Base-by-base conservation (phyloP, 1,284 basidiomycete species). In the Ceratobasidium sp. region DNA sequence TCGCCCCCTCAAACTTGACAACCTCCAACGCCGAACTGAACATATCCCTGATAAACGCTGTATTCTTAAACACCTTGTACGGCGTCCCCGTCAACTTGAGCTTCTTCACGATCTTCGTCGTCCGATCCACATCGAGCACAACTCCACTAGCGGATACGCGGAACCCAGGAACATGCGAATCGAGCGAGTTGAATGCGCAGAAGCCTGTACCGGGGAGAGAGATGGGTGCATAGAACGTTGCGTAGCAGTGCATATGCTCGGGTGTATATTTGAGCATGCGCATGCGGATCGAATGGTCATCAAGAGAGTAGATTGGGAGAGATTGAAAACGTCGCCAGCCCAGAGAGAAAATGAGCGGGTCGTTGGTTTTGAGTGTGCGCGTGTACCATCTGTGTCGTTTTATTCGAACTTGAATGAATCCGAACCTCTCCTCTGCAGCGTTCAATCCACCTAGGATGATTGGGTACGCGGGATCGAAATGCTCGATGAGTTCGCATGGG, bases 181-280 rank as follows among this genome's bases (percentile, higher is more conserved):
- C 84, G 6, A 99, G 85, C 0, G 93, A 91, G 83, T 97, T 99
- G 87, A 99, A 99, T 0, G 97, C 94, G 82, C 96, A 98, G 84
- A 99, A 95, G 76, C 97, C 97, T 0, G 96, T 98, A 82, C 98
- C 98, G n/a, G 96, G 96, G 0, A 93, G 85, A 0, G 94, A 86
- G 22, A 95, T 91, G 6, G 96, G 96, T 0, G 94, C 96, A 81
- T 97, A 98, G 84, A 99, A 99, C 0, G 97, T 97, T 1, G 97
- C 97, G 79, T 93, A 95, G 80, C 97, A 99, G 82, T 99, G 98
- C 96, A 98, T 98, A 81, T 99, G 97, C 83, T 99, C 98, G 0
- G 97, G 97, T 0, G 98, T 99, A 82, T 99, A 99, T 85, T 99
- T 99, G 83, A 99, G 92, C 93, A 99, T 95, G 59, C 98, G 93